Evolutionary conservation across 1,139 yeast species (phyloP).

Genomic region (Kurtzmaniella quercitrusa): DNA sequence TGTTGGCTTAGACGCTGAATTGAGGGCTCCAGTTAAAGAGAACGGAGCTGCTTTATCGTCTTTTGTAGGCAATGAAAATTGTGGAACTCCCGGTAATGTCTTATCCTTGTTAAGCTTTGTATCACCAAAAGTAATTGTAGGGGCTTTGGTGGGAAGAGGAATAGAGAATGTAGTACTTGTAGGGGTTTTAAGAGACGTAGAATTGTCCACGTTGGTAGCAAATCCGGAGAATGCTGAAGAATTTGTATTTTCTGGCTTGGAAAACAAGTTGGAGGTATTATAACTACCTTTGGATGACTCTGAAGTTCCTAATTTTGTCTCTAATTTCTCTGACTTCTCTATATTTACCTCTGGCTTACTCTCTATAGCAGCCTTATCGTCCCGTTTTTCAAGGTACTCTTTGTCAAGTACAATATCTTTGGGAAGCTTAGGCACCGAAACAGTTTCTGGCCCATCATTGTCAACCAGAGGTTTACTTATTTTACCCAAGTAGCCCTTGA

Average conservation of each 20-base stretch:
- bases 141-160: background rate
- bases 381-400: background rate
- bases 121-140: constrained; percentile 1
- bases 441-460: background rate
- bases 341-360: background rate
- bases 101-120: background rate
- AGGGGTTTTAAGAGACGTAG: background rate
- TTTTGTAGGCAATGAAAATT: constrained; percentile 6
- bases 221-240: background rate
- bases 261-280: background rate
- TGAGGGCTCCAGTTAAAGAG: background rate
- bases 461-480: constrained; percentile 10
- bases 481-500: constrained; percentile 30
- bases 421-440: constrained; percentile 1
- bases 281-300: background rate
- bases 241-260: background rate
- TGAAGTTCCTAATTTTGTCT: too few species aligned
- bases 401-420: background rate
- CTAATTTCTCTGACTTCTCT: background rate
- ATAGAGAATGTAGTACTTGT: too few species aligned
- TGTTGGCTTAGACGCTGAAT: too few species aligned
- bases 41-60: background rate
- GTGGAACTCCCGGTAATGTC: background rate
- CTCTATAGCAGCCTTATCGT: background rate
- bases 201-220: background rate